Conservation (phyloP, 2,329 filamentous ascomycete species). For the Xylariaceae sp. region DNA sequence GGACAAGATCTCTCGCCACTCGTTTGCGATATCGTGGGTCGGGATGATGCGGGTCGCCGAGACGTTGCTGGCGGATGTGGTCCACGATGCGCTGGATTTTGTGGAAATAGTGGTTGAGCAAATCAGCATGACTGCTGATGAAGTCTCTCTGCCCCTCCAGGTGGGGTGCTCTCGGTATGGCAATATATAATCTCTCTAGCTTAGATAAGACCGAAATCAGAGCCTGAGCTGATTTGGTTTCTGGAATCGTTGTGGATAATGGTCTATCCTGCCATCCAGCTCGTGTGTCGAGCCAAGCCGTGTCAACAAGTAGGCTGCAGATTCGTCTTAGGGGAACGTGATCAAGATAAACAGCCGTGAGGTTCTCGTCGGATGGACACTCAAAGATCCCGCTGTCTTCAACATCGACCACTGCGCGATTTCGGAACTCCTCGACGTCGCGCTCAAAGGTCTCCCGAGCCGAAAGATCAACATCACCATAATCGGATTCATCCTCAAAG, state of each 20-base stretch:
- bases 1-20: slow-evolving; percentile 23
- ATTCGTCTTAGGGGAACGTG: slow-evolving; percentile 12
- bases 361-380: slow-evolving; percentile 18
- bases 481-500: slow-evolving; percentile 13
- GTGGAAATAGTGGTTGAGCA: slow-evolving; percentile 26
- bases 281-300: slow-evolving; percentile 20
- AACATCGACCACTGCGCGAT: slow-evolving; percentile 7
- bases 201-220: slow-evolving; percentile 22
- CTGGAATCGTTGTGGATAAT: slow-evolving; percentile 12
- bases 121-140: slow-evolving; percentile 20
- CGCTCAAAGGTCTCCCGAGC: slow-evolving; percentile 21
- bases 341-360: slow-evolving; percentile 20
- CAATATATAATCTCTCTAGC: slow-evolving; percentile 24
- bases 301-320: slow-evolving; percentile 19
- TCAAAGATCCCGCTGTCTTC: slow-evolving; percentile 18
- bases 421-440: slow-evolving; percentile 23
- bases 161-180: slow-evolving; percentile 17
- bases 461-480: slow-evolving; percentile 12
- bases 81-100: slow-evolving; percentile 20
- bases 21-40: slow-evolving; percentile 14
- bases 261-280: slow-evolving; percentile 19
- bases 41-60: slow-evolving; percentile 8
- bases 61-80: slow-evolving; percentile 20
- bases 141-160: slow-evolving; percentile 28
- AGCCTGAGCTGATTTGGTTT: slow-evolving; percentile 18